Evolutionary conservation across 176 grass and related monocot genomes (phyloP).

Genomic region (Pharus latifolius): DNA sequence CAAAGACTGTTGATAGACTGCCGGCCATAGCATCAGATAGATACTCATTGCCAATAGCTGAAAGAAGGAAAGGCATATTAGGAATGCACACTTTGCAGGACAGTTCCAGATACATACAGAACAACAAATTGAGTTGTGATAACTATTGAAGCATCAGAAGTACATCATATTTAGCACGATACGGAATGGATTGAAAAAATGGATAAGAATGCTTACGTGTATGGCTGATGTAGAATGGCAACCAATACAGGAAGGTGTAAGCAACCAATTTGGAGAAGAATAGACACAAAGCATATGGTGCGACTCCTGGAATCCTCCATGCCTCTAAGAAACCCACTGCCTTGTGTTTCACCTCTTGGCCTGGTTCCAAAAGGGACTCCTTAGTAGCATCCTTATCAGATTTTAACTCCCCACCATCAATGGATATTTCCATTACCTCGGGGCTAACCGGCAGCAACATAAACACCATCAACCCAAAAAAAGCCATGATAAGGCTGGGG

Average conservation of each 20-base stretch:
- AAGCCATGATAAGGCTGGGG: conserved; percentile 60
- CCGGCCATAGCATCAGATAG: conserved; percentile 64
- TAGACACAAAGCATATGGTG: conserved; percentile 62
- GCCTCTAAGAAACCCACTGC: conserved; percentile 65
- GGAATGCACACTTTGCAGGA: neutral
- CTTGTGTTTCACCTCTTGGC: conserved; percentile 35
- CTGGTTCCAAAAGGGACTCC: conserved; percentile 47
- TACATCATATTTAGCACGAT: neutral
- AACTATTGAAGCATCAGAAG: neutral
- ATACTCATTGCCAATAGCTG: conserved; percentile 64
- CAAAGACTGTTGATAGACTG: conserved; percentile 71
- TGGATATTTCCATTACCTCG: conserved; percentile 40
- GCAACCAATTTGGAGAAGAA: conserved; percentile 91
- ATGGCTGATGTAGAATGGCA: conserved; percentile 89
- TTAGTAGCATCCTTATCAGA: conserved; percentile 22
- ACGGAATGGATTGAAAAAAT: neutral
- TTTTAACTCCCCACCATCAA: conserved; percentile 25
- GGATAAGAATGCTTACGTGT: conserved; percentile 42
- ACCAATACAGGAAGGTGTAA: conserved; percentile 89
- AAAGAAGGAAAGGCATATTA: conserved; percentile 17
- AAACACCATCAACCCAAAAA: conserved; percentile 51
- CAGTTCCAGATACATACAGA: neutral
- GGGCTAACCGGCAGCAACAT: conserved; percentile 55
- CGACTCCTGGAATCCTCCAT: conserved; percentile 74
- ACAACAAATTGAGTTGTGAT: neutral